These are phyloP conservation scores for Teratosphaeria destructans DNA, from an alignment of 2,329 filamentous ascomycete species.

Conservation along the genomic window DNA sequence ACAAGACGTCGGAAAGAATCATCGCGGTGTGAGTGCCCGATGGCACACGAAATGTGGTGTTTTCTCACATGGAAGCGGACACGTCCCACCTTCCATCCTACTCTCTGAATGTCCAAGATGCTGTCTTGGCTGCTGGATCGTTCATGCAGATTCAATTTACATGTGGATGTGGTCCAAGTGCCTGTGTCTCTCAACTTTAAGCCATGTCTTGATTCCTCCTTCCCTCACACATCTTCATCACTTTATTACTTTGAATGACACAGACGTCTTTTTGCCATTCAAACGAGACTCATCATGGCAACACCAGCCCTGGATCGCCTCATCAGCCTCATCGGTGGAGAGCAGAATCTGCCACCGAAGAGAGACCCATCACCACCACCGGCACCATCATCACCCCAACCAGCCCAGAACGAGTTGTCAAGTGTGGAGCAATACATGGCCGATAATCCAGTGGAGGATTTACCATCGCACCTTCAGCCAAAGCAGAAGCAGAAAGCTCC, in stretches of 20 bases:
- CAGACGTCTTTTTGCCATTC: neutral
- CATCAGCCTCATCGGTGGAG: slow-evolving; percentile 8
- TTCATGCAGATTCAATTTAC: neutral
- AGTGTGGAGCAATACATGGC: neutral
- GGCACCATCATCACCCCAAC: neutral
- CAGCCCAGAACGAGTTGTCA: neutral
- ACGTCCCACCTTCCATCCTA: neutral
- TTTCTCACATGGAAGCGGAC: neutral
- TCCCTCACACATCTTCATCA: neutral
- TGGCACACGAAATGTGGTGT: neutral
- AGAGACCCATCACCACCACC: slow-evolving; percentile 3
- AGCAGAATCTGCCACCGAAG: slow-evolving; percentile 9
- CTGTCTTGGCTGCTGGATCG: neutral
- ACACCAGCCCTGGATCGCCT: slow-evolving; percentile 8
- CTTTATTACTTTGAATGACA: neutral
- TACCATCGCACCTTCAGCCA: slow-evolving; percentile 2
- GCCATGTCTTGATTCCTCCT: neutral
- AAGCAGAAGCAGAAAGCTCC: neutral
- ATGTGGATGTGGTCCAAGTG: neutral
- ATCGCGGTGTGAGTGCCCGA: neutral
- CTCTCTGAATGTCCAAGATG: neutral
- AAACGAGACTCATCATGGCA: neutral
- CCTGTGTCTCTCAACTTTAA: neutral
- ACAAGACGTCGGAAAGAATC: neutral
- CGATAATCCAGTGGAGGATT: neutral